A percentile compares a stretch with the other conserved stretches of the same genome.
phyloP scores from a whole-genome alignment of 1,284 basidiomycete species.

The Malassezia caprae region DNA sequence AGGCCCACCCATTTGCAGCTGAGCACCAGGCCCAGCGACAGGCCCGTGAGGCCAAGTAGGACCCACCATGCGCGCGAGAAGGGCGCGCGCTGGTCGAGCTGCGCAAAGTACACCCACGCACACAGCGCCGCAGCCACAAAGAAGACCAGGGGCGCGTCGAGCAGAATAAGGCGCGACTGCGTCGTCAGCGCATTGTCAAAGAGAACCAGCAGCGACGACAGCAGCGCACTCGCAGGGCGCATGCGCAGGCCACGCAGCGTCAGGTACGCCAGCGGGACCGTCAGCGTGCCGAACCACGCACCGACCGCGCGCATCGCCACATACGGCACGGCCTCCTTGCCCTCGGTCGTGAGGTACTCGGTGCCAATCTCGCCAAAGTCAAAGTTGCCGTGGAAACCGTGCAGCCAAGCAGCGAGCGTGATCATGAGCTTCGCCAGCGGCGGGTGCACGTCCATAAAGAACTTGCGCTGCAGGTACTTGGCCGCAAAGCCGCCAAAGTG shows the following conservation, averaged over 20 bases:
- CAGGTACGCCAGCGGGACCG: constrained; percentile 81
- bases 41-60: constrained; percentile 77
- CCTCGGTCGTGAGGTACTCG: constrained; percentile 34
- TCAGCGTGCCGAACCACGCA: constrained; percentile 75
- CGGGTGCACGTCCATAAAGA: constrained; percentile 93
- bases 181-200: constrained; percentile 95
- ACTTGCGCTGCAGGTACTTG: constrained; percentile 75
- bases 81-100: constrained; percentile 64
- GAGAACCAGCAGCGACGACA: constrained; percentile 79
- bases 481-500: constrained; percentile 57
- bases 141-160: constrained; percentile 93
- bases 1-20: constrained; percentile 98
- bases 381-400: constrained; percentile 84
- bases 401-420: constrained; percentile 74
- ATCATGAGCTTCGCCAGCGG: constrained; percentile 92
- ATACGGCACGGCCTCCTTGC: constrained; percentile 63
- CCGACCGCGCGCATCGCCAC: constrained; percentile 90
- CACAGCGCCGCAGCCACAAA: constrained; percentile 85
- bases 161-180: constrained; percentile 89
- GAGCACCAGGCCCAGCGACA: constrained; percentile 78
- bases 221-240: constrained; percentile 68
- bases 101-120: constrained; percentile 79
- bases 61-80: constrained; percentile 85
- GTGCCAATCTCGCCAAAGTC: constrained; percentile 89
- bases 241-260: constrained; percentile 85